These are phyloP conservation scores for Chrysochromulina parva DNA, from an alignment of 78 protist genomes.

Conservation along the genomic window DNA sequence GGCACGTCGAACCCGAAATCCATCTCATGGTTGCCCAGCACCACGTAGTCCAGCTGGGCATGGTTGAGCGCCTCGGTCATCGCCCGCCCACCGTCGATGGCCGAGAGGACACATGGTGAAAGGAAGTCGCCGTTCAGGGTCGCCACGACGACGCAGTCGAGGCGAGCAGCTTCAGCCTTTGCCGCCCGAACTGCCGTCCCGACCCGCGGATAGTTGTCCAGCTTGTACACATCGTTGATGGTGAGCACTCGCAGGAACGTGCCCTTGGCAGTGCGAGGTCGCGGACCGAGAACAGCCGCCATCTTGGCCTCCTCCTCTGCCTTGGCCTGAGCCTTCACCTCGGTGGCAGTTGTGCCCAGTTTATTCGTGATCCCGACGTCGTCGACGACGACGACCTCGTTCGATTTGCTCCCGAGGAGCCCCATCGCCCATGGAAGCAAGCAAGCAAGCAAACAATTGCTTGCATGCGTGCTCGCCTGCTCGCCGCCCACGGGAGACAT, in stretches of 20 bases:
- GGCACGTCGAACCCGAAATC: not conserved
- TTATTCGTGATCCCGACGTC: no score
- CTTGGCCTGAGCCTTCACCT: no score
- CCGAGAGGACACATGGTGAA: not conserved
- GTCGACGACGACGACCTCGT: no score
- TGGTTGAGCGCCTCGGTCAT: not conserved
- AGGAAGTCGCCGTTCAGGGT: conserved; percentile 5
- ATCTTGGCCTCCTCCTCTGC: no score
- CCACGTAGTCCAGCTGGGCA: not conserved
- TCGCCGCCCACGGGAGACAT: no score
- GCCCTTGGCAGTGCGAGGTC: not conserved
- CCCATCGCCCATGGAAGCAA: no score
- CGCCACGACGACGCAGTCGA: not conserved
- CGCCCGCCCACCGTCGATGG: not conserved
- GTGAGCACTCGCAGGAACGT: not conserved
- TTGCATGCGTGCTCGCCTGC: no score
- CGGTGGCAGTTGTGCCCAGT: no score
- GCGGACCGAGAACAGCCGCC: no score
- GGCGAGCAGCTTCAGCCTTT: not conserved
- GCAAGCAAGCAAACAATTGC: no score
- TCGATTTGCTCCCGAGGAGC: no score
- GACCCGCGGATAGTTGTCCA: not conserved
- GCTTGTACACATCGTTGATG: not conserved
- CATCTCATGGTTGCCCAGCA: conserved; percentile 7
- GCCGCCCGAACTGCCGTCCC: not conserved